Evolutionary conservation across 2,329 filamentous ascomycete species (phyloP).

Genomic region (Colletotrichum sp.): DNA sequence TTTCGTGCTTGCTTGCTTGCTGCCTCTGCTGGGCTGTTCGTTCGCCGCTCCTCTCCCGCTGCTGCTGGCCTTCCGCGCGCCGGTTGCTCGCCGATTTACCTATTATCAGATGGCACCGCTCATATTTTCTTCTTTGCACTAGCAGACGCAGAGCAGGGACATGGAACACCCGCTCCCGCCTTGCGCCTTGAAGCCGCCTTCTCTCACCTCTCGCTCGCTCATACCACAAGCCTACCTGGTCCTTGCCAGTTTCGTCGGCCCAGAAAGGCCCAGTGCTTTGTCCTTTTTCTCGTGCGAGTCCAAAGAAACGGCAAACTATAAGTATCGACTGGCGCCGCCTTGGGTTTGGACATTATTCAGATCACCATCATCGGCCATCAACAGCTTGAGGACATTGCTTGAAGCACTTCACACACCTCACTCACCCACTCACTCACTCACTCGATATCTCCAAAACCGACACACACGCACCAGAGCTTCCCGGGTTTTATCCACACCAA

Average conservation of each 20-base stretch:
- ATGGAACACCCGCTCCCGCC: constrained; percentile 11
- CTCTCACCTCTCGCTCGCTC: constrained; percentile 10
- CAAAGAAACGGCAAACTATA: constrained; percentile 18
- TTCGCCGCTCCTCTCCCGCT: neutral
- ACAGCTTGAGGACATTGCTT: neutral
- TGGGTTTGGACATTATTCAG: neutral
- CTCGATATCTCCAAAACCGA: neutral
- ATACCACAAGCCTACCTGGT: constrained; percentile 1
- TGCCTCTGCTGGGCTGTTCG: neutral
- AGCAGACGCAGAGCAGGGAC: constrained; percentile 15
- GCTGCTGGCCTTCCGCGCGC: constrained; percentile 12
- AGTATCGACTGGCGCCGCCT: constrained; percentile 15
- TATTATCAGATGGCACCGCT: constrained; percentile 19
- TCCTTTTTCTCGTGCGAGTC: constrained; percentile 7
- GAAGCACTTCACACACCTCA: neutral
- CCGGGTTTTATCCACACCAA: neutral
- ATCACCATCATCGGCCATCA: constrained; percentile 11
- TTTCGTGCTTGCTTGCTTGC: neutral
- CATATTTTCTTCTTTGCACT: constrained; percentile 20
- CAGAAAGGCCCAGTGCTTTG: constrained; percentile 9
- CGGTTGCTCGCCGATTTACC: constrained; percentile 10
- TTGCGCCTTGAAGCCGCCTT: neutral
- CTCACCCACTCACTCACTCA: neutral
- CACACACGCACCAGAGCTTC: neutral
- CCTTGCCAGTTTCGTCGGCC: constrained; percentile 7